Evolutionary conservation across 192 early-diverging fungal genomes (phyloP).

Genomic region (Backusella mclennaniae): DNA sequence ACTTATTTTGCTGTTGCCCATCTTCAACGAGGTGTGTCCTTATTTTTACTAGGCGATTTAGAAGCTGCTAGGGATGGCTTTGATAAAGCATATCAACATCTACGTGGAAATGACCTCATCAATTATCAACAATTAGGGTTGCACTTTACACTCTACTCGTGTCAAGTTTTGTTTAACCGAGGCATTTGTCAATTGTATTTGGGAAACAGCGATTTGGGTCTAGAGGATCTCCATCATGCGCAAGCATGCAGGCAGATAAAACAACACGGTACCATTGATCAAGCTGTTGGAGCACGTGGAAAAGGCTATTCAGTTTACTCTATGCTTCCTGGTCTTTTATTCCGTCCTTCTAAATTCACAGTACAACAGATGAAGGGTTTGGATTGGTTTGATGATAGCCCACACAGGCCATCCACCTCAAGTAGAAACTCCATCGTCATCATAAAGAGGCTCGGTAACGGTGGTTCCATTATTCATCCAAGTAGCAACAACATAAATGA

Average conservation of each 20-base stretch:
- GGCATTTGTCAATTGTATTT: constrained; percentile 76
- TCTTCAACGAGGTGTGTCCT: constrained; percentile 84
- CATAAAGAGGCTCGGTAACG: too few relatives aligned
- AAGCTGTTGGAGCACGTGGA: constrained; percentile 51
- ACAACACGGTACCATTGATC: constrained; percentile 62
- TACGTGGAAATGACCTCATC: constrained; percentile 81
- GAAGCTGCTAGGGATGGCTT: constrained; percentile 72
- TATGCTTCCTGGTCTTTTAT: constrained; percentile 74
- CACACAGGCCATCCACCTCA: too few relatives aligned
- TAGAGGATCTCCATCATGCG: constrained; percentile 67
- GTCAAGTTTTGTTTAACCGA: constrained; percentile 86
- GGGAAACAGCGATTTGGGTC: constrained; percentile 62
- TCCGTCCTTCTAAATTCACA: constrained; percentile 77
- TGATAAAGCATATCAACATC: constrained; percentile 68
- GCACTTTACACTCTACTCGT: constrained; percentile 80
- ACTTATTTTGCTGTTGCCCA: constrained; percentile 84
- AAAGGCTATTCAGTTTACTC: constrained; percentile 64
- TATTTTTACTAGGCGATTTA: constrained; percentile 70
- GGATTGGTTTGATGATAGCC: neutral
- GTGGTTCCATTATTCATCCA: too few relatives aligned
- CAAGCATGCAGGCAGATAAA: constrained; percentile 46
- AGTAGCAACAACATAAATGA: too few relatives aligned
- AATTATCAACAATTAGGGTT: constrained; percentile 94
- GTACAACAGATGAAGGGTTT: constrained; percentile 34
- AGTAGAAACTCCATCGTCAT: too few relatives aligned